Base-by-base conservation (phyloP, 1,284 basidiomycete species). In the Abortiporus biennis region DNA sequence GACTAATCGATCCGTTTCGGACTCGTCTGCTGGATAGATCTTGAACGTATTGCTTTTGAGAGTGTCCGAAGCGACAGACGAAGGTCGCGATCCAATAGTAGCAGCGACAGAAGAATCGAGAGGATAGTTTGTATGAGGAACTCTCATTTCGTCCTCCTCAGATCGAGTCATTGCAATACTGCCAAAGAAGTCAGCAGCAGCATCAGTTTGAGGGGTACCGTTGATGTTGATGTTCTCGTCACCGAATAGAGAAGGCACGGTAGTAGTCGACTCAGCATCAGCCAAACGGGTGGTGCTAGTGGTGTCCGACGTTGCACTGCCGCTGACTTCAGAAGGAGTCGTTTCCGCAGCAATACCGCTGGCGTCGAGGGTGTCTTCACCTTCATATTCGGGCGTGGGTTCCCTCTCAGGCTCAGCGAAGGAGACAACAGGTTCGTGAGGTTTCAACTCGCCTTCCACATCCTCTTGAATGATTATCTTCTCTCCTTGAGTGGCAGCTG, bases 1-100 rank as follows among this genome's bases (percentile, higher is more conserved):
- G 52, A 99, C 78, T 21, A 98, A 73, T 22, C 81, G 74, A 58
- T 98, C 94, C 0, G 83, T 83, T 48, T 96, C 90, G 3, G 85
- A 86, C 63, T 94, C 92, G 39, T 93, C 89, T 4, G 71, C 58
- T 0, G 94, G 92, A 58, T 96, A 96, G 52, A 98, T 96, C 59
- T 76, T 82, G 76, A 98, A 99, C 0, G 83, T 88, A 55, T 85
- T 87, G 56, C 72, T 80, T 60, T 80, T 85, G 50, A 76, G 62
- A 3, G 63, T 66, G 43, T 93, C 89, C 2, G 87, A 92, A 0
- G 80, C 78, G 23, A 89, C 74, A 11, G 90, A 94, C 0, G 90
- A 91, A 3, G 92, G 81, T 3, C 90, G 77, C 1, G 88, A 90
- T 20, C 93, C 92, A 36, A 89, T 73, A 0, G 92, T 96, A 0